These are phyloP conservation scores for Nitzschia sp. DNA, from an alignment of 108 stramenopile genomes.

Conservation along the genomic window DNA sequence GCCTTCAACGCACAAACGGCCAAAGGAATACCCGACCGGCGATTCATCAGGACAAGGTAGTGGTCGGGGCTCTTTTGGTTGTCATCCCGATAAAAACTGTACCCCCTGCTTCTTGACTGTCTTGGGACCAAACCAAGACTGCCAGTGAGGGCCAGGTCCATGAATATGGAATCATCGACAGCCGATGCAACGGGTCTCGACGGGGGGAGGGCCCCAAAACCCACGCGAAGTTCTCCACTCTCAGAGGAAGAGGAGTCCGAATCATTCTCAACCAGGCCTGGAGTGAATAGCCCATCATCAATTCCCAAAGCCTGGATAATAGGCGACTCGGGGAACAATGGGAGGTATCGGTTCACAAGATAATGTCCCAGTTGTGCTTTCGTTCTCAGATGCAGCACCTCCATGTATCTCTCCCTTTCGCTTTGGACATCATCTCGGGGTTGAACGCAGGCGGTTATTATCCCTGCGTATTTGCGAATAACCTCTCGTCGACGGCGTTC, in stretches of 20 bases:
- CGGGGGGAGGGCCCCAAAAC: conserved; percentile 13
- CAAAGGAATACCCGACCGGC: conserved; percentile 29
- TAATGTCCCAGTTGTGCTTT: conserved; percentile 17
- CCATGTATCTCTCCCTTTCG: conserved; percentile 10
- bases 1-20: conserved; percentile 31
- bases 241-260: background rate
- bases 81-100: background rate
- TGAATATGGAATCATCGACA: conserved; percentile 9
- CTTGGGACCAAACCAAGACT: conserved; percentile 21
- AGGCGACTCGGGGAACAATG: conserved; percentile 12
- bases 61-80: conserved; percentile 20
- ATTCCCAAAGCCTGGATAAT: background rate
- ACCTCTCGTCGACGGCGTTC: conserved; percentile 3
- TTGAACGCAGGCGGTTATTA: background rate
- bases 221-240: background rate
- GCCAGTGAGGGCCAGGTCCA: conserved; percentile 30
- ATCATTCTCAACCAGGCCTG: conserved; percentile 2
- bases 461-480: conserved; percentile 3
- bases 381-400: conserved; percentile 24
- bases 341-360: conserved; percentile 5
- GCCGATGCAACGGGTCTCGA: background rate
- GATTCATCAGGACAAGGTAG: conserved; percentile 32
- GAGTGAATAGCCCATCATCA: background rate
- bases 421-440: conserved; percentile 7
- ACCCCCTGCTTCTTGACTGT: background rate